These are phyloP conservation scores for Cetradonia linearis DNA, from an alignment of 495 filamentous ascomycete genomes.

Conservation along the genomic window DNA sequence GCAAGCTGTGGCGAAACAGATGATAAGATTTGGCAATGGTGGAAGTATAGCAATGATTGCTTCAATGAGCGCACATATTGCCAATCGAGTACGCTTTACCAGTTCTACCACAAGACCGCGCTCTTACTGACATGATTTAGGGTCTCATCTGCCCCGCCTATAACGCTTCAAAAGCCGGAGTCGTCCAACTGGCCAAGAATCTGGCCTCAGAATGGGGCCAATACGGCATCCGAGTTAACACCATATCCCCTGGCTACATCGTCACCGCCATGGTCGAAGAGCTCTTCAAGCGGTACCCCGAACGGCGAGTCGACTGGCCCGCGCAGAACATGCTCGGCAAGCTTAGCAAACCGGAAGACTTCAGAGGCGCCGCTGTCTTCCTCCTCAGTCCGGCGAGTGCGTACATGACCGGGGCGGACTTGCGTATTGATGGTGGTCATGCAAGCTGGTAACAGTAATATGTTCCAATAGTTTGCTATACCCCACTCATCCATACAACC, in stretches of 20 bases:
- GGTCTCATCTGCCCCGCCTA: slow-evolving; percentile 69
- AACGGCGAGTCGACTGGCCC: slow-evolving; percentile 68
- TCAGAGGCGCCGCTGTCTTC: slow-evolving; percentile 71
- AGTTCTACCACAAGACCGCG: neutral
- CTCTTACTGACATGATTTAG: slow-evolving; percentile 29
- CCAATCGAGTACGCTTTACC: slow-evolving; percentile 45
- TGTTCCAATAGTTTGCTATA: neutral
- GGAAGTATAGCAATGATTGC: slow-evolving; percentile 68
- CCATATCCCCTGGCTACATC: slow-evolving; percentile 90
- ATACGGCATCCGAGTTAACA: slow-evolving; percentile 88
- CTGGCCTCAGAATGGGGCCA: slow-evolving; percentile 82
- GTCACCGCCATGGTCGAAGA: slow-evolving; percentile 82
- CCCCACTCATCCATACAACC: slow-evolving; percentile 26
- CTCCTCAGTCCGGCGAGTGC: slow-evolving; percentile 75
- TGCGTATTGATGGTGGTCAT: slow-evolving; percentile 77
- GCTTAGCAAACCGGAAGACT: slow-evolving; percentile 71
- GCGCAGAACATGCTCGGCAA: slow-evolving; percentile 81
- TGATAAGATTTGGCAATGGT: slow-evolving; percentile 60
- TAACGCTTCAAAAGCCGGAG: slow-evolving; percentile 82
- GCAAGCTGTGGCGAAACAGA: slow-evolving; percentile 59
- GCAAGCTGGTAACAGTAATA: slow-evolving; percentile 53
- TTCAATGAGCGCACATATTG: slow-evolving; percentile 62
- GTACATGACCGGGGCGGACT: slow-evolving; percentile 75
- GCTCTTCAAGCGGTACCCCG: slow-evolving; percentile 64
- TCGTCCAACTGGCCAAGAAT: slow-evolving; percentile 74